phyloP scores from a whole-genome alignment of 805 yeast genomes.

The Cyberlindnera bimundalis region DNA sequence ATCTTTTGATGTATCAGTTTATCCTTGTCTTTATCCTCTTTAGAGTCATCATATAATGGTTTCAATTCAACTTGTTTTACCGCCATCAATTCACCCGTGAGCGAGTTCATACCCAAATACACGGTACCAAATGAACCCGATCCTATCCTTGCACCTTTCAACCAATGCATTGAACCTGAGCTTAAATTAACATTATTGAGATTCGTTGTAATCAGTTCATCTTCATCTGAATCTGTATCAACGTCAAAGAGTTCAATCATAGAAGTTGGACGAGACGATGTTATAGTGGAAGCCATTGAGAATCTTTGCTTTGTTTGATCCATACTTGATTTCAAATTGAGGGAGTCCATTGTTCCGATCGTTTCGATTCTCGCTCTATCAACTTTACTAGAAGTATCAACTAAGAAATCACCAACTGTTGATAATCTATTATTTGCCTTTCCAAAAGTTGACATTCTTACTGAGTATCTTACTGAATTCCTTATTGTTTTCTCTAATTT shows the following conservation, averaged over 20 bases:
- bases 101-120: conserved; percentile 84
- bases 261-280: conserved; percentile 21
- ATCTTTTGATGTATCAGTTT: conserved; percentile 44
- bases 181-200: conserved; percentile 17
- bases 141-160: conserved; percentile 90
- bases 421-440: conserved; percentile 30
- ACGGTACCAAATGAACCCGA: conserved; percentile 95
- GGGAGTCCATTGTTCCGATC: conserved; percentile 27
- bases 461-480: conserved; percentile 78
- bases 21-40: conserved; percentile 22
- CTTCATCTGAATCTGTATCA: conserved; percentile 24
- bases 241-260: conserved; percentile 27
- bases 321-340: conserved; percentile 31
- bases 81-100: conserved; percentile 95
- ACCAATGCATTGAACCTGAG: conserved; percentile 77
- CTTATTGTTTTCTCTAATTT: conserved; percentile 77
- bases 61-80: conserved; percentile 88
- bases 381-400: conserved; percentile 53
- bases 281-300: conserved; percentile 24
- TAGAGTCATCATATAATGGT: conserved; percentile 32
- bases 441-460: conserved; percentile 44
- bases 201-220: not conserved
- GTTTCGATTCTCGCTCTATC: conserved; percentile 41
- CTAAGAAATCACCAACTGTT: conserved; percentile 62
- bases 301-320: conserved; percentile 28